Evolutionary conservation across 805 yeast genomes (phyloP), one percentile per base, ranked within the genome.

Genomic region (Brettanomyces bruxellensis): DNA sequence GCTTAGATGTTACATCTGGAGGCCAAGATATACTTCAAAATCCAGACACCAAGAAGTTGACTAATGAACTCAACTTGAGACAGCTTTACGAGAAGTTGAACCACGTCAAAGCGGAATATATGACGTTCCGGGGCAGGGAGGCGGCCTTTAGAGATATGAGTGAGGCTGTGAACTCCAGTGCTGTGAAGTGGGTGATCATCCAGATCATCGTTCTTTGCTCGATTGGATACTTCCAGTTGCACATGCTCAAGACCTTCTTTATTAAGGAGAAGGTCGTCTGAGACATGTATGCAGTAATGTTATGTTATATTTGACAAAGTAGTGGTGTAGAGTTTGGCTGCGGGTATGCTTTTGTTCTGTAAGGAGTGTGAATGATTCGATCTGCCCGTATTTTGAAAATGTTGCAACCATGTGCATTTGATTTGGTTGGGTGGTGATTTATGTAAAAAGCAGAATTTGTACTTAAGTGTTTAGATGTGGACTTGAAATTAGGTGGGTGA

Each of bases 201-300:
- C 96, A 89, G 68, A 60, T 86, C 41, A 25, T 78, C 23, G 87
- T 84, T 2, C 72, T 89, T 54, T 72, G 76, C 8, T 76, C 70
- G 13, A 80, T 90, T 7, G 85, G 96, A 56, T 73, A 72, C 38
- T 78, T 86, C 73, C 96, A 89, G 68, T 66, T 89, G 62, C 73
- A 73, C 46, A 89, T 85, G 58, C 74, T 89, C 67, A 84, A 84
- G 66, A 66, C 80, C 38, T 87, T 88, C 76, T 88, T 88, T 61
- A 82, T 86, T 50, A 88, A 87, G 67, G 95, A 88, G 61, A 89
- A 89, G 69, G 78, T 87, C 49, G 81, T 88, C 18, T 86, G 70
- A 65, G 30, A 6, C 7, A 12, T 35, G 38, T 28, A 7, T 28
- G 11, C 9, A 7, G 32, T 28, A 9, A 28, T 43, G 18, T 18